Conservation (phyloP, 2,329 filamentous ascomycete species). For the Fonsecaea nubica region DNA sequence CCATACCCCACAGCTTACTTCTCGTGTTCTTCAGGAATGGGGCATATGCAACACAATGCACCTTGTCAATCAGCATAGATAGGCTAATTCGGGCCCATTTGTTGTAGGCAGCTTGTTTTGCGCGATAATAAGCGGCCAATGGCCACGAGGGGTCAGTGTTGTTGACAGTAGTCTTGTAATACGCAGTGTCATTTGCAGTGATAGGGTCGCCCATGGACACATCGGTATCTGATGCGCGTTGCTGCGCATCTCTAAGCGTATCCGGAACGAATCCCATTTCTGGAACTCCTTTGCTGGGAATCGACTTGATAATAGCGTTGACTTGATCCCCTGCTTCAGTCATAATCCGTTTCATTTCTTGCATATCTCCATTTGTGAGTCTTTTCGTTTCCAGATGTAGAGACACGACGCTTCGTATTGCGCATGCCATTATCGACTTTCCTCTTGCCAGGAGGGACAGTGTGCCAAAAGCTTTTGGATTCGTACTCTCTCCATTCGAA, state of each 20-base stretch:
- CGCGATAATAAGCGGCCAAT: slow-evolving; percentile 52
- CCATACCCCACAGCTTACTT: slow-evolving; percentile 55
- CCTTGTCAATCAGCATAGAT: slow-evolving; percentile 54
- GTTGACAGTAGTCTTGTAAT: slow-evolving; percentile 22
- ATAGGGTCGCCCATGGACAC: slow-evolving; percentile 35
- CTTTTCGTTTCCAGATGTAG: slow-evolving; percentile 55
- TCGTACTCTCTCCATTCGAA: slow-evolving; percentile 49
- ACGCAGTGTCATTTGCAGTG: slow-evolving; percentile 29
- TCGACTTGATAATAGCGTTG: slow-evolving; percentile 52
- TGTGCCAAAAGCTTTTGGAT: slow-evolving; percentile 52
- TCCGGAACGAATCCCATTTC: slow-evolving; percentile 41
- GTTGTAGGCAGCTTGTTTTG: slow-evolving; percentile 52
- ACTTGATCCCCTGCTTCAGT: slow-evolving; percentile 51
- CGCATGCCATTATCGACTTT: slow-evolving; percentile 53
- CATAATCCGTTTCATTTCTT: slow-evolving; percentile 51
- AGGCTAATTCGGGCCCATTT: slow-evolving; percentile 56
- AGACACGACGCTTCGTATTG: slow-evolving; percentile 52
- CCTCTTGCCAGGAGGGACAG: slow-evolving; percentile 52
- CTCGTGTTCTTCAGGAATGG: slow-evolving; percentile 57
- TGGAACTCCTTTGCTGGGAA: slow-evolving; percentile 45
- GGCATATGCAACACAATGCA: slow-evolving; percentile 54
- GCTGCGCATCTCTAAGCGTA: background rate
- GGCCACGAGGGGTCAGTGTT: slow-evolving; percentile 23
- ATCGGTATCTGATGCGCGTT: slow-evolving; percentile 33
- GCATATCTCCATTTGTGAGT: slow-evolving; percentile 53